These are phyloP conservation scores for Domatiomyces globalis DNA, from an alignment of 2,329 filamentous ascomycete genomes.

Conservation along the genomic window DNA sequence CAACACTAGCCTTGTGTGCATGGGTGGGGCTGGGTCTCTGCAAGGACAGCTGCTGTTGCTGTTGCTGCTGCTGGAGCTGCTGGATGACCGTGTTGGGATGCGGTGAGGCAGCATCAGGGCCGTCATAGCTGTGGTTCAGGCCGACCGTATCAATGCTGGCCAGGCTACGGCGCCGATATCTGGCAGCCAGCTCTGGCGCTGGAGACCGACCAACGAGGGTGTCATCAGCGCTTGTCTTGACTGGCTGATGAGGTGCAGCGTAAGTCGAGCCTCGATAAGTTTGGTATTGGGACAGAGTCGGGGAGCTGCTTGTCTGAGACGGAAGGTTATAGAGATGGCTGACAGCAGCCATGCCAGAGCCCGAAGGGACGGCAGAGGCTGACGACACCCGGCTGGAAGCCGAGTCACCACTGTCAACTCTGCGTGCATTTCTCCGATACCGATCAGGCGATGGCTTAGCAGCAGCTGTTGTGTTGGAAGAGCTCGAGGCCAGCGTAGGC, in stretches of 20 bases:
- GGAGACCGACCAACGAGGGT: conserved; percentile 40
- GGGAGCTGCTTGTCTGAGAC: conserved; percentile 25
- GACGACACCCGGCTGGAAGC: conserved; percentile 6
- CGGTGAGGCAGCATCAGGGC: conserved; percentile 17
- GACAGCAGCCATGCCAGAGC: conserved; percentile 41
- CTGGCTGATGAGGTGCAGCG: conserved; percentile 38
- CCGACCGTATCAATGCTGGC: conserved; percentile 45
- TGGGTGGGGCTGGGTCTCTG: conserved; percentile 26
- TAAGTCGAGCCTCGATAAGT: conserved; percentile 22
- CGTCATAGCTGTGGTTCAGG: conserved; percentile 23
- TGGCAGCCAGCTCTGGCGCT: conserved; percentile 53
- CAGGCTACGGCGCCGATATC: conserved; percentile 71
- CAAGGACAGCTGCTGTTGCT: background rate
- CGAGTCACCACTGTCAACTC: conserved; percentile 33
- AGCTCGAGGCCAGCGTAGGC: background rate
- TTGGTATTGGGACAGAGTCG: conserved; percentile 19
- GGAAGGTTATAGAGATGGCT: conserved; percentile 42
- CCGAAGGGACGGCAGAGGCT: conserved; percentile 35
- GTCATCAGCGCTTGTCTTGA: conserved; percentile 54
- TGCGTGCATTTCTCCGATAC: conserved; percentile 56
- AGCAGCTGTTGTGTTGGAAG: conserved; percentile 20
- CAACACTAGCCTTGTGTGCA: conserved; percentile 45
- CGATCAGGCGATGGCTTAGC: conserved; percentile 64
- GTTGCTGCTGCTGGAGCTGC: conserved; percentile 10
- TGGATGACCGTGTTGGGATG: conserved; percentile 23